A percentile compares a stretch with the other conserved stretches of the same genome.
phyloP scores from a whole-genome alignment of 1,284 basidiomycete genomes.

The Athelia sp. region DNA sequence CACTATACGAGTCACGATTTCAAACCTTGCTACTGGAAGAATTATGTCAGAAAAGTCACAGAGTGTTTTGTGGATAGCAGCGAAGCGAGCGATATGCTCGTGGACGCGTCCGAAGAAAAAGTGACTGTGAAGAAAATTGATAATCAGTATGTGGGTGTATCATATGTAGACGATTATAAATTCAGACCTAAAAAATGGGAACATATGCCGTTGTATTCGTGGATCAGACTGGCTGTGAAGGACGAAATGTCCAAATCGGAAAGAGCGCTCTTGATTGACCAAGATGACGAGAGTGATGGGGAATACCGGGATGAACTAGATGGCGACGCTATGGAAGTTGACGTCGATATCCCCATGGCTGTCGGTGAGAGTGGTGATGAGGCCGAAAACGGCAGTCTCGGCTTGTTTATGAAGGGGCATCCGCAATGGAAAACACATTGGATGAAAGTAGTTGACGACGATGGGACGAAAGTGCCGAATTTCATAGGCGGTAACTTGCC shows the following conservation, averaged over 20 bases:
- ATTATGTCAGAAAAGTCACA: slow-evolving; percentile 15
- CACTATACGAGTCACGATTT: too few relatives aligned
- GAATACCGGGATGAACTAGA: background rate
- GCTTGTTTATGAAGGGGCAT: background rate
- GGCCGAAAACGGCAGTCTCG: background rate
- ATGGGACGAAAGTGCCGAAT: too few relatives aligned
- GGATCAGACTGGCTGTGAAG: slow-evolving; percentile 5
- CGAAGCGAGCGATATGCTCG: too few relatives aligned
- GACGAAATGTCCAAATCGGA: background rate
- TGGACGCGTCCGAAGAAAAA: slow-evolving; percentile 6
- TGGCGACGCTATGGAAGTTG: background rate
- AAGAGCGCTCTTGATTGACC: too few relatives aligned
- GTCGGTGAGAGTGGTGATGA: too few relatives aligned
- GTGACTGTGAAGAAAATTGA: slow-evolving; percentile 3
- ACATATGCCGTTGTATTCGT: slow-evolving; percentile 6
- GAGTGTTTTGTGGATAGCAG: background rate
- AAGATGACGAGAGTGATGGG: background rate
- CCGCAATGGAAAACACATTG: too few relatives aligned
- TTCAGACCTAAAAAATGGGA: slow-evolving; percentile 8
- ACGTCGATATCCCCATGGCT: background rate
- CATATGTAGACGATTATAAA: slow-evolving; percentile 15
- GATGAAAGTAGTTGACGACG: too few relatives aligned
- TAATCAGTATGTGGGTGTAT: slow-evolving; percentile 9
- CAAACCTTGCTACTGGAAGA: too few relatives aligned
- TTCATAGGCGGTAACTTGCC: slow-evolving; percentile 25